phyloP scores from a whole-genome alignment of 2,329 filamentous ascomycete genomes.

The Onygena corvina region DNA sequence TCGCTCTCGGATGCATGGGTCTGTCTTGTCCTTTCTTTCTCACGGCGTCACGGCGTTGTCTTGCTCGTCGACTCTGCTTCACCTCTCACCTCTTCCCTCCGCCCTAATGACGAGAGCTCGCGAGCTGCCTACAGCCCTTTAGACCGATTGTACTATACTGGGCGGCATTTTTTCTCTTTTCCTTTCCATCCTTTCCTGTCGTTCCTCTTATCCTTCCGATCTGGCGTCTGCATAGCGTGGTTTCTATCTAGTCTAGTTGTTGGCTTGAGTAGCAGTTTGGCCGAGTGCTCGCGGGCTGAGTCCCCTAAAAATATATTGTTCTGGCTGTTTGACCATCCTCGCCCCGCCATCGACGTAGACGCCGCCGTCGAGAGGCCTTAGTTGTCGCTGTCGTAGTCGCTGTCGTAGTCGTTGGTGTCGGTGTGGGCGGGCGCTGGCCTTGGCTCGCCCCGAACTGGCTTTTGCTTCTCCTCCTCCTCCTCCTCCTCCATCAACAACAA shows the following conservation, averaged over 20 bases:
- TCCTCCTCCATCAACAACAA: not conserved
- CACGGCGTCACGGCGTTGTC: not conserved
- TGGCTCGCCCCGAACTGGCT: not conserved
- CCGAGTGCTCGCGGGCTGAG: not conserved
- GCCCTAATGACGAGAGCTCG: not conserved
- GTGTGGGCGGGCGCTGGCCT: not conserved
- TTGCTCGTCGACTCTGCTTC: not conserved
- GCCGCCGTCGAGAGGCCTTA: too few species aligned
- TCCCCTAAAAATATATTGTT: not conserved
- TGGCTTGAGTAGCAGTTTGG: not conserved
- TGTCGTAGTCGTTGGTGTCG: not conserved
- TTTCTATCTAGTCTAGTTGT: not conserved
- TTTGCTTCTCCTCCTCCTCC: not conserved
- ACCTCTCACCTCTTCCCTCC: not conserved
- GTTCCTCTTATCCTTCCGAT: not conserved
- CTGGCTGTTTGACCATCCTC: not conserved
- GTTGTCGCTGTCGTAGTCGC: not conserved
- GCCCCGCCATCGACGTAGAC: not conserved
- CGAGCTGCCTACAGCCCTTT: constrained; percentile 2
- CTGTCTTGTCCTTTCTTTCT: not conserved
- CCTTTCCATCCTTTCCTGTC: not conserved
- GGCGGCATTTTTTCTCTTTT: not conserved
- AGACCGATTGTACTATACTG: constrained; percentile 7
- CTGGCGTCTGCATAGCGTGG: constrained; percentile 8
- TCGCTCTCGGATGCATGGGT: not conserved